Evolutionary conservation across 805 yeast species (phyloP).

Genomic region (Ogataea pignaliae): DNA sequence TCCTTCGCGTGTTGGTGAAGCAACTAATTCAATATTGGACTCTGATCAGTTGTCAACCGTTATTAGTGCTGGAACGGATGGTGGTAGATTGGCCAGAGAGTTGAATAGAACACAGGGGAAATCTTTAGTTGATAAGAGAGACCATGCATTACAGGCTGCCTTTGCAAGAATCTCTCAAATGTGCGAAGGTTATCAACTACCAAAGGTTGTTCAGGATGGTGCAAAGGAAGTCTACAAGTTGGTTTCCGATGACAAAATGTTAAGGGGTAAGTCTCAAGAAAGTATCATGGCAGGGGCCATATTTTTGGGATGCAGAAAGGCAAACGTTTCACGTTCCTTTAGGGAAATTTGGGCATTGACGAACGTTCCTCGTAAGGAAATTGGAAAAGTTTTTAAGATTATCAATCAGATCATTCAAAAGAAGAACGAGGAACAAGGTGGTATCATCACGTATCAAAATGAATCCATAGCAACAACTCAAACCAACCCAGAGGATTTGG

Average conservation of each 20-base stretch:
- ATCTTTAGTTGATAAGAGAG: slow-evolving; percentile 80
- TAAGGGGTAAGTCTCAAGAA: slow-evolving; percentile 89
- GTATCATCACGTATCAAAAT: slow-evolving; percentile 40
- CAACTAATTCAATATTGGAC: slow-evolving; percentile 86
- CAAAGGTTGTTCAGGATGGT: slow-evolving; percentile 93
- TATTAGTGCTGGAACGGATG: slow-evolving; percentile 84
- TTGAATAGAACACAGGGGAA: slow-evolving; percentile 85
- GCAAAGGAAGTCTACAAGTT: slow-evolving; percentile 94
- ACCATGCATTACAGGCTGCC: slow-evolving; percentile 82
- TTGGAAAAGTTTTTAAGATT: slow-evolving; percentile 84
- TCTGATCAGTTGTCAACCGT: slow-evolving; percentile 89
- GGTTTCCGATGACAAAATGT: slow-evolving; percentile 79
- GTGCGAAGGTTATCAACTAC: slow-evolving; percentile 95
- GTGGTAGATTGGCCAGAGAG: slow-evolving; percentile 82
- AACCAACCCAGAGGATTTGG: slow-evolving; percentile 89
- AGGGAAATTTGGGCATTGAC: slow-evolving; percentile 95
- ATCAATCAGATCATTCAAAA: slow-evolving; percentile 58
- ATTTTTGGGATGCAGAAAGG: slow-evolving; percentile 89
- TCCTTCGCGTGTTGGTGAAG: slow-evolving; percentile 99
- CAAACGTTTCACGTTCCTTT: slow-evolving; percentile 90
- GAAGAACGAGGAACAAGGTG: slow-evolving; percentile 44
- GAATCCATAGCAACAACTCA: slow-evolving; percentile 67
- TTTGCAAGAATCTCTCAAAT: slow-evolving; percentile 88
- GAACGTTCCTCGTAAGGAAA: slow-evolving; percentile 88
- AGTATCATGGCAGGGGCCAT: slow-evolving; percentile 96